Evolutionary conservation across 2,329 filamentous ascomycete species (phyloP), one percentile per base, ranked within the genome.

Genomic region (Nemania sp.): DNA sequence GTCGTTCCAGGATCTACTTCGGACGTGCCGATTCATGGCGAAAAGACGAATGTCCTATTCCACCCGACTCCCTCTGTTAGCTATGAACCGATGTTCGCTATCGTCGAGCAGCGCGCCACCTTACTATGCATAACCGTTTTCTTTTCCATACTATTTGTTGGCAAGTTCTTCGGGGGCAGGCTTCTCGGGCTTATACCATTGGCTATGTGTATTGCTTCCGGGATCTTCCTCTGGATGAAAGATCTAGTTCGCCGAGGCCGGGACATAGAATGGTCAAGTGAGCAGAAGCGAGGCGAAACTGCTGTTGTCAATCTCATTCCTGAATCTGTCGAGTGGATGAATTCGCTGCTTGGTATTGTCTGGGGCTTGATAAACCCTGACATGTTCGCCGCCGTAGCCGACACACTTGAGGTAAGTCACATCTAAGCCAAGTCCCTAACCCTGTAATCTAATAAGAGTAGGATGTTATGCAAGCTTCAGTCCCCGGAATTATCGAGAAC

Each of bases 321-420:
- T 0, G 95, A 98, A 80, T 97, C 93, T 0, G 94, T 97, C 6
- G 92, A 94, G 77, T 98, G 96, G 96, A 91, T 99, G 87, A 99
- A 99, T 79, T 94, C 93, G 0, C 88, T 96, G 58, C 80, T 98
- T 3, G 88, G 88, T 1, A 88, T 97, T 49, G 86, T 96, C 51
- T 99, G 96, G 96, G 92, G 93, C 0, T 83, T 98, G 3, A 90
- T 98, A 71, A 97, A 98, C 76, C 95, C 96, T 0, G 95, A 98
- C 51, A 97, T 98, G 92, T 96, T 99, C 79, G 84, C 89, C n/a
- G 88, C 89, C 5, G 88, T 98, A 8, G 94, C 94, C n/a, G 96
- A 98, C 77, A 98, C 93, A 13, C 87, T 96, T 5, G 93, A 96
- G 64, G 77, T 76, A 75, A 62, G 74, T 73, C 24, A 35, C 6